Percentiles rank a stretch among this genome's conserved stretches.
phyloP scores from a whole-genome alignment of 352 stramenopile species.

The Blastocystis sp. region DNA sequence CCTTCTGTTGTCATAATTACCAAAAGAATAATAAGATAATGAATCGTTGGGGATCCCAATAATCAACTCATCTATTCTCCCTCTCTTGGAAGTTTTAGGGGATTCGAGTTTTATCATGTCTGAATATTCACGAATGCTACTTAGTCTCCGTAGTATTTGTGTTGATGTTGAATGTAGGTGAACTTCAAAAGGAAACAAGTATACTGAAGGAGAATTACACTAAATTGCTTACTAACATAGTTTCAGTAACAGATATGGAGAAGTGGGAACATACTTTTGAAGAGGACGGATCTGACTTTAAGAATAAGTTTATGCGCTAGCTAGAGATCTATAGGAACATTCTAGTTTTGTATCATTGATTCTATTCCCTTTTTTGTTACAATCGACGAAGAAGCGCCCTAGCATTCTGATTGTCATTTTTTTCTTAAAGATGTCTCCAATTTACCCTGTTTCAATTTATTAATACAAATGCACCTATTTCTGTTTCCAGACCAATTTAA shows the following conservation, averaged over 20 bases:
- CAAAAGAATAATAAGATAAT: background rate
- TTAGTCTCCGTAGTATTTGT: background rate
- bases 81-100: background rate
- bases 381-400: no score
- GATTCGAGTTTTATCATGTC: background rate
- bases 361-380: no score
- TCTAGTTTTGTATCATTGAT: no score
- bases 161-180: background rate
- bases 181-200: background rate
- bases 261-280: conserved; percentile 6
- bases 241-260: conserved; percentile 30
- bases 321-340: background rate
- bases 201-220: conserved; percentile 1
- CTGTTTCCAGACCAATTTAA: no score
- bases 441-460: no score
- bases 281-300: background rate
- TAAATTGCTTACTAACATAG: background rate
- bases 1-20: background rate
- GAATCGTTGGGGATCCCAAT: background rate
- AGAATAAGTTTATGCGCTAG: background rate
- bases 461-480: no score
- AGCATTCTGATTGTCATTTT: no score
- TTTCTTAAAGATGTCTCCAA: no score
- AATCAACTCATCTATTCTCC: background rate
- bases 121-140: conserved; percentile 19